Evolutionary conservation across 2,329 filamentous ascomycete species (phyloP), one percentile per base, ranked within the genome.

Genomic region (Colletotrichum chlorophyti): DNA sequence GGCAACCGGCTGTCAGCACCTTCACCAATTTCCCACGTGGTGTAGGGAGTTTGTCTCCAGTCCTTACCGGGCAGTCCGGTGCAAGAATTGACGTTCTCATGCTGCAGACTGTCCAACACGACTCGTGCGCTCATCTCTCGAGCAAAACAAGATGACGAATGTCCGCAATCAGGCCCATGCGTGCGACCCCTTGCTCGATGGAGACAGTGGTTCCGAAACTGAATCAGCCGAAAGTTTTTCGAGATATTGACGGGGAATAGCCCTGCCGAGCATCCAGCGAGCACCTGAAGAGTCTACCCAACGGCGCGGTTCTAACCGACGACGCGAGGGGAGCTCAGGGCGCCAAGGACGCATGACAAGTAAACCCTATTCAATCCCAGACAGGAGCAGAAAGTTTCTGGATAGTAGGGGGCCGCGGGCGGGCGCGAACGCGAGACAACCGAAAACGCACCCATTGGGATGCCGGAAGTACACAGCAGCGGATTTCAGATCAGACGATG

Each of bases 311-410:
- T 59, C 51, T 11, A 24, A 19, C 17, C 26, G 50, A 55, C 43
- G 50, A 59, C 37, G 43, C 51, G 43, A 24, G 26, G 29, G n/a
- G 21, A 31, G 50, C 55, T 59, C 42, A 42, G 49, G 51, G 23
- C 45, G 51, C 24, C 55, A 55, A 59, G 51, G 43, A 40, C 35
- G 43, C 51, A 49, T 55, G 43, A 49, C 37, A 54, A 34, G 19
- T 4, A n/a, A 48, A 41, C 49, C 55, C 43, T 21, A 37, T 59
- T 55, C 43, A 59, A 59, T 59, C 55, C 51, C 55, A 59, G 55
- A 59, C 55, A 54, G 51, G 32, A 40, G 31, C 32, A 54, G 15
- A 59, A 59, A 59, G 37, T 17, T 43, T 55, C 51, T 49, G 21
- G 26, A 40, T 42, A 50, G 45, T 55, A 55, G 49, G 55, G 51